Conservation (phyloP, 441 rosid species). For the Mallotus japonicus region DNA sequence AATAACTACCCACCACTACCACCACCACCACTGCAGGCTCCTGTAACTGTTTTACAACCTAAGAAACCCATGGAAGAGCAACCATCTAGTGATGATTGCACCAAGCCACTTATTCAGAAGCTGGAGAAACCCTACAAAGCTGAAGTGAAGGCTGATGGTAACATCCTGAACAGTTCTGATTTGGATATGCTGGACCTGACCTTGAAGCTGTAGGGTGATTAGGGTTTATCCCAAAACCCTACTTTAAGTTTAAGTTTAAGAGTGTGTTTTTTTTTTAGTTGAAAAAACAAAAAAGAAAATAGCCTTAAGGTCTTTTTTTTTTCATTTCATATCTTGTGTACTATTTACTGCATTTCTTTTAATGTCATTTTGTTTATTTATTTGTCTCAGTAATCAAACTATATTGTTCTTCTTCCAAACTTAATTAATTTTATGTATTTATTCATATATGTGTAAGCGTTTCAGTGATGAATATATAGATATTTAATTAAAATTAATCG, state of each 20-base stretch:
- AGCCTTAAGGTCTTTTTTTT: not conserved
- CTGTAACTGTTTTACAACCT: not conserved
- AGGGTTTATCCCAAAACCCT: not conserved
- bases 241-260: not conserved
- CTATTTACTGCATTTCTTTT: not conserved
- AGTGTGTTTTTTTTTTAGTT: not conserved
- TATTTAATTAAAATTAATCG: no score
- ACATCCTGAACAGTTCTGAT: not conserved
- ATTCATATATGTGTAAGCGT: no score
- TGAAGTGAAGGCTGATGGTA: not conserved
- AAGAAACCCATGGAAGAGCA: slow-evolving; percentile 6
- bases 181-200: slow-evolving; percentile 24
- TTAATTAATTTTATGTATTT: no score
- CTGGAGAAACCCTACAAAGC: slow-evolving; percentile 12
- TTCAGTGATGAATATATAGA: no score
- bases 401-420: no score
- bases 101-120: slow-evolving; percentile 24
- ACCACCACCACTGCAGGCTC: not conserved
- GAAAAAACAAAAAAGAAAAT: not conserved
- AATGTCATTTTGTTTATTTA: not conserved
- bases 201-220: slow-evolving; percentile 25
- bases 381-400: no score
- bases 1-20: not conserved
- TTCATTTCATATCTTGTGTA: not conserved
- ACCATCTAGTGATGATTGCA: slow-evolving; percentile 6